These are phyloP conservation scores for Paraconiothyrium sp. DNA, from an alignment of 2,329 filamentous ascomycete species.

Conservation along the genomic window DNA sequence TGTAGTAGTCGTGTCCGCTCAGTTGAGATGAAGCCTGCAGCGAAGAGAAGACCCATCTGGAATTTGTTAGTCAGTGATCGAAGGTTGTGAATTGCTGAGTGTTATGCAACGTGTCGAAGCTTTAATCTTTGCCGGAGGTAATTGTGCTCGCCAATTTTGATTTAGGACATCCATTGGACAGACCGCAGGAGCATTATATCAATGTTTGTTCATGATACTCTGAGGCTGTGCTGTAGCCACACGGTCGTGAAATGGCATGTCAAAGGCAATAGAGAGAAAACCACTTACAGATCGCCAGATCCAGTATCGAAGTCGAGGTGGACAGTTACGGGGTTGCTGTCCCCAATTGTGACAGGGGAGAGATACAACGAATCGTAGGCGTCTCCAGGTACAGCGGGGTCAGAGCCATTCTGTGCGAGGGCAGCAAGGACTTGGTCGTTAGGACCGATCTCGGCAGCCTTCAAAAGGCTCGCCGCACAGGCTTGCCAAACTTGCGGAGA, in stretches of 20 bases:
- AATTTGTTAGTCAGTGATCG: constrained; percentile 26
- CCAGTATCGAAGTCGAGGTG: constrained; percentile 77
- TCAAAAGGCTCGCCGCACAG: constrained; percentile 37
- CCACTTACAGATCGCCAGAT: constrained; percentile 70
- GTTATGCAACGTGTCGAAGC: constrained; percentile 6
- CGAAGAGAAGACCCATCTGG: constrained; percentile 72
- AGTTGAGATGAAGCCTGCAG: constrained; percentile 62
- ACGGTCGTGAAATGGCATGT: background rate
- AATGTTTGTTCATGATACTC: background rate
- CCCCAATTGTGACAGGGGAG: constrained; percentile 68
- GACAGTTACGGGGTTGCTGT: constrained; percentile 60
- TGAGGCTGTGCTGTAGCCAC: background rate
- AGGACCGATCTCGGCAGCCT: constrained; percentile 46
- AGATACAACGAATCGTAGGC: constrained; percentile 45
- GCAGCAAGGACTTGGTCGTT: constrained; percentile 23
- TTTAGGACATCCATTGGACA: no score
- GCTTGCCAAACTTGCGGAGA: constrained; percentile 50
- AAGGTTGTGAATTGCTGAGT: background rate
- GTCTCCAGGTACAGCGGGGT: constrained; percentile 53
- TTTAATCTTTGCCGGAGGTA: background rate
- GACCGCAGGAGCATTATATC: no score
- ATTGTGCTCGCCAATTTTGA: no score
- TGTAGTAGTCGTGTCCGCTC: constrained; percentile 67
- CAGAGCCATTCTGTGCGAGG: constrained; percentile 43
- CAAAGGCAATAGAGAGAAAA: constrained; percentile 6